A percentile compares a stretch with the other conserved stretches of the same genome.
Evolutionary conservation across 2,329 filamentous ascomycete species (phyloP).

Genomic region (Aspergillus fumigatiaffinis): DNA sequence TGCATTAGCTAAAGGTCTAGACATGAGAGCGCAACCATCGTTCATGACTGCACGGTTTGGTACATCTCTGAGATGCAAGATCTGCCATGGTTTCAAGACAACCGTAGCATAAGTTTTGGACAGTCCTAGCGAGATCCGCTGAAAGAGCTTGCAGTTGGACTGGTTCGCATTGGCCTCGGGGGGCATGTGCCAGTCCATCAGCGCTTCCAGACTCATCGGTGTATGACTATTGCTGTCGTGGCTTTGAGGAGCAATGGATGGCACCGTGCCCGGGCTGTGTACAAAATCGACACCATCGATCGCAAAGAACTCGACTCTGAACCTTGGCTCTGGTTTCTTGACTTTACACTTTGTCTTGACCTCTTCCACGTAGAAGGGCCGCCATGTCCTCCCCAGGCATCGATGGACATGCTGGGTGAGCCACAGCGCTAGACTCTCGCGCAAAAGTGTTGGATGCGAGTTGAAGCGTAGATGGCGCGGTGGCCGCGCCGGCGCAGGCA

Average conservation of each 20-base stretch:
- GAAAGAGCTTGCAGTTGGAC: conserved; percentile 44
- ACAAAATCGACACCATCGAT: conserved; percentile 41
- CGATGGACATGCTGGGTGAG: conserved; percentile 36
- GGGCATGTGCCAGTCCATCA: conserved; percentile 47
- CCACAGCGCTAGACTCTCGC: conserved; percentile 37
- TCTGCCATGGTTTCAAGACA: conserved; percentile 32
- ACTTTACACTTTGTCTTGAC: conserved; percentile 31
- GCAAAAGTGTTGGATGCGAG: conserved; percentile 22
- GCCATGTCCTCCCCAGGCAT: conserved; percentile 43
- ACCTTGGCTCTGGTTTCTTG: conserved; percentile 18
- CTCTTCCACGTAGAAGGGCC: conserved; percentile 42
- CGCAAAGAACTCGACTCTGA: conserved; percentile 42
- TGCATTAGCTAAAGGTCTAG: conserved; percentile 44
- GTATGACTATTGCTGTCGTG: conserved; percentile 29
- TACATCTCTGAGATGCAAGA: conserved; percentile 32
- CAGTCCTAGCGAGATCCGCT: conserved; percentile 40
- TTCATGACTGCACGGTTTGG: conserved; percentile 39
- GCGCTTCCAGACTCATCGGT: conserved; percentile 33
- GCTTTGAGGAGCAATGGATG: conserved; percentile 17
- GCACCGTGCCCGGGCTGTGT: conserved; percentile 2
- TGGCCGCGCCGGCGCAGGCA: conserved; percentile 30
- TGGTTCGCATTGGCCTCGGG: conserved; percentile 32
- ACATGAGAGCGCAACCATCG: conserved; percentile 54
- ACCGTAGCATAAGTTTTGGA: conserved; percentile 43
- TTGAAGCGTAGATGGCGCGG: conserved; percentile 22